These are phyloP conservation scores for Coemansia sp. DNA, from an alignment of 192 early-diverging fungal genomes.

Conservation along the genomic window DNA sequence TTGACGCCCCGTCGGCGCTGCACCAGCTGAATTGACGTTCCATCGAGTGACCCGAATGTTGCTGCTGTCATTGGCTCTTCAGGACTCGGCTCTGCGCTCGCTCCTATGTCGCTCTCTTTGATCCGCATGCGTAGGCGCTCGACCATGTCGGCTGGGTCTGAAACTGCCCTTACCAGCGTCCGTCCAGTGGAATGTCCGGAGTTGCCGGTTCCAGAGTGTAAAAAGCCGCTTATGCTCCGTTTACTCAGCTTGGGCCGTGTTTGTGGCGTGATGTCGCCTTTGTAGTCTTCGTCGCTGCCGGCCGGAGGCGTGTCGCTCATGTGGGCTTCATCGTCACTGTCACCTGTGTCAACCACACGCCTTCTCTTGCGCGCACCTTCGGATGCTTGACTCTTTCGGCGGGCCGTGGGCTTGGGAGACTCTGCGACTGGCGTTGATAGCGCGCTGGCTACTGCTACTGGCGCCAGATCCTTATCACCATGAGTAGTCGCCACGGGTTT, in stretches of 20 bases:
- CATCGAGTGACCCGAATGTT: not conserved
- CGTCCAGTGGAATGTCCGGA: constrained; percentile 7
- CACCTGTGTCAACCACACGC: constrained; percentile 1
- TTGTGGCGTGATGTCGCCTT: not conserved
- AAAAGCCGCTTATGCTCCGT: not conserved
- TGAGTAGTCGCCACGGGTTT: not conserved
- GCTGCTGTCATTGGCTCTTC: not conserved
- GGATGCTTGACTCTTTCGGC: not conserved
- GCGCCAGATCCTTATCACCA: not conserved
- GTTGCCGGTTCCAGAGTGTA: constrained; percentile 13
- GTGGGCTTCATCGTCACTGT: constrained; percentile 3
- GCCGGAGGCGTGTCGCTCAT: not conserved
- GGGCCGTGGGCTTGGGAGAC: not conserved
- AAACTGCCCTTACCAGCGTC: constrained; percentile 25
- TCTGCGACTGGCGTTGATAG: constrained; percentile 8
- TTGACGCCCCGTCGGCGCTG: constrained; percentile 35
- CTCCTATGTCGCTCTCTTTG: constrained; percentile 4
- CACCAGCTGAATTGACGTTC: constrained; percentile 49
- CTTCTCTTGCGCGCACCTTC: constrained; percentile 10
- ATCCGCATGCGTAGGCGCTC: constrained; percentile 36
- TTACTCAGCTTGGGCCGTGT: not conserved
- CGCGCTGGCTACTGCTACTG: not conserved
- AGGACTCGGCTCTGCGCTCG: not conserved
- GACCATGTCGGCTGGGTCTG: constrained; percentile 27
- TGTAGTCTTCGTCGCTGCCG: not conserved